A percentile compares a stretch with the other conserved stretches of the same genome.
Conservation (phyloP, 176 grass and related monocot species). For the Aegilops tauschii region DNA sequence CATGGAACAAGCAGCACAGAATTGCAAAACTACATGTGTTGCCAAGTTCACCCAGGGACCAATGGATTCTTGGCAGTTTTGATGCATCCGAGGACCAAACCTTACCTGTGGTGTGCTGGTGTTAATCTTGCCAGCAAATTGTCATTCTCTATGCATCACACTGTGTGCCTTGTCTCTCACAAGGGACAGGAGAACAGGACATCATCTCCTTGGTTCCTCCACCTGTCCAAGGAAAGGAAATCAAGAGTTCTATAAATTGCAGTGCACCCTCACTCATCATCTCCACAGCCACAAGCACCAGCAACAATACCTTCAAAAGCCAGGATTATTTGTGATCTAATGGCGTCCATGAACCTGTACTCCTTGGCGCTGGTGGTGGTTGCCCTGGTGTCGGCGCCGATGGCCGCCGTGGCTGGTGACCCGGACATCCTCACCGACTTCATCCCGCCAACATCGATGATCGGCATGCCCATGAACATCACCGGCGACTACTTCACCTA, state of each 20-base stretch:
- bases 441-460: neutral
- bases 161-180: neutral
- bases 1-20: too few relatives aligned
- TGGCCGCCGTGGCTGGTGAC: conserved; percentile 1
- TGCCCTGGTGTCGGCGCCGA: neutral
- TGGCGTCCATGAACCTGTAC: neutral
- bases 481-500: conserved; percentile 28
- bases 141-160: neutral
- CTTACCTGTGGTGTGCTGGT: neutral
- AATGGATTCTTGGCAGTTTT: neutral
- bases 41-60: neutral
- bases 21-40: neutral
- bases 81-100: neutral
- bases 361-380: neutral
- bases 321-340: neutral
- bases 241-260: neutral
- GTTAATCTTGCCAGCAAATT: neutral
- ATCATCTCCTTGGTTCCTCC: neutral
- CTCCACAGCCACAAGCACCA: neutral
- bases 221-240: neutral
- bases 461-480: neutral
- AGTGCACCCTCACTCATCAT: neutral
- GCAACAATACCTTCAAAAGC: neutral
- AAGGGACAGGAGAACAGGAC: neutral
- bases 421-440: conserved; percentile 39